Percentiles rank a stretch among this genome's conserved stretches.
Conservation (phyloP, 1,284 basidiomycete species). For the Tilletia horrida region DNA sequence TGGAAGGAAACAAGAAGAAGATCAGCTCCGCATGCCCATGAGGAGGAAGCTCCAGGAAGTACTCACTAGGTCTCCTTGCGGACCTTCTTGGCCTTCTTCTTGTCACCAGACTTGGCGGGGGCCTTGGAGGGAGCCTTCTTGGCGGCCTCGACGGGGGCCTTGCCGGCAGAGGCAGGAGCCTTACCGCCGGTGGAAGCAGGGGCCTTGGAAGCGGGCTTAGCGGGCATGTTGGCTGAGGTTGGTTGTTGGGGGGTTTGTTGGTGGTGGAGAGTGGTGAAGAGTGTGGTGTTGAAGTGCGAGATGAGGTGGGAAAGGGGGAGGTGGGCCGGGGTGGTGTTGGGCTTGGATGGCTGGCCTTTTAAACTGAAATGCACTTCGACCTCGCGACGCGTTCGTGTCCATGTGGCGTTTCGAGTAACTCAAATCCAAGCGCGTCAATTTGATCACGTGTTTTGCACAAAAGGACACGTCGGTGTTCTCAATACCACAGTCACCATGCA, state of each 20-base stretch:
- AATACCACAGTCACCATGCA: neutral
- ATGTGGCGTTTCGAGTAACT: too few species aligned
- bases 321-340: neutral
- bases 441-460: neutral
- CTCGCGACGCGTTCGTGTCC: too few species aligned
- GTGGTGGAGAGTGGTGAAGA: conserved; percentile 17
- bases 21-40: conserved; percentile 29
- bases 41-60: neutral
- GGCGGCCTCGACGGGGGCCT: conserved; percentile 61
- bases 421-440: too few species aligned
- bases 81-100: conserved; percentile 64
- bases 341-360: conserved; percentile 4
- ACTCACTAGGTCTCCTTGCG: conserved; percentile 62
- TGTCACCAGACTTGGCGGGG: conserved; percentile 60
- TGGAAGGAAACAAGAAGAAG: conserved; percentile 7
- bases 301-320: conserved; percentile 19
- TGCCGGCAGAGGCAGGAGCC: conserved; percentile 59
- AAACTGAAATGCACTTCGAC: too few species aligned
- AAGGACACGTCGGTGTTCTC: conserved; percentile 12
- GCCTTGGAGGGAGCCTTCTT: conserved; percentile 62
- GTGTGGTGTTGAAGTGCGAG: conserved; percentile 24
- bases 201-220: conserved; percentile 56
- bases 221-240: conserved; percentile 40
- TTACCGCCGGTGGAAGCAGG: conserved; percentile 62
- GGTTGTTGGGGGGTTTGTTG: conserved; percentile 20